These are phyloP conservation scores for Hanseniaspora thailandica DNA, from an alignment of 805 yeast genomes.

Conservation along the genomic window DNA sequence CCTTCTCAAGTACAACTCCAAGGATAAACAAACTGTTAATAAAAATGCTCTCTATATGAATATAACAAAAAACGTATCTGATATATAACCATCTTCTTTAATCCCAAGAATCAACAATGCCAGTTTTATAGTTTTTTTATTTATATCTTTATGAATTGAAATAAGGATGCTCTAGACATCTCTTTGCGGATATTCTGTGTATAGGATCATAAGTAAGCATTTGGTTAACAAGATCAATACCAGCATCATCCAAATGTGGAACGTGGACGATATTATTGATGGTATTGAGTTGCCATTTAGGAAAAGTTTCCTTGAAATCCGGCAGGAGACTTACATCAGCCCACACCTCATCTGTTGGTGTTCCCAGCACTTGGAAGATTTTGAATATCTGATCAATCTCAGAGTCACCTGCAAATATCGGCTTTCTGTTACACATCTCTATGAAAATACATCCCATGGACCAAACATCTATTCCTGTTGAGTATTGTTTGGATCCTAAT, in stretches of 20 bases:
- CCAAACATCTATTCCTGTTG: conserved; percentile 97
- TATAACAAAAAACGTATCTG: conserved; percentile 1
- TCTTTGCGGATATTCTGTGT: conserved; percentile 81
- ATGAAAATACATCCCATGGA: conserved; percentile 97
- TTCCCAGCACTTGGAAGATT: conserved; percentile 88
- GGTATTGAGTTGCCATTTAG: conserved; percentile 80
- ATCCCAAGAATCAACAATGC: no score
- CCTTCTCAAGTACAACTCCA: background rate
- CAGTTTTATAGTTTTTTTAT: background rate
- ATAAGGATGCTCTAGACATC: conserved; percentile 79
- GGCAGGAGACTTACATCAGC: conserved; percentile 90
- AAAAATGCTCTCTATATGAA: conserved; percentile 5
- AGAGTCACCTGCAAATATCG: conserved; percentile 89
- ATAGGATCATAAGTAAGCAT: conserved; percentile 88
- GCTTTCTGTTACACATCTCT: conserved; percentile 97
- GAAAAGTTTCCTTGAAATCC: conserved; percentile 75
- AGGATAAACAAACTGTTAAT: background rate
- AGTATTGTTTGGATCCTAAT: conserved; percentile 86
- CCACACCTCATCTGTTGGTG: conserved; percentile 94
- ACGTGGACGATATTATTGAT: conserved; percentile 66
- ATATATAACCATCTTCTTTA: no score
- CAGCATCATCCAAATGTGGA: conserved; percentile 53
- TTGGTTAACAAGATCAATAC: conserved; percentile 68
- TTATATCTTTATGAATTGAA: conserved; percentile 19
- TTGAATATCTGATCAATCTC: conserved; percentile 90